phyloP scores from a whole-genome alignment of 306 rosid species.

The Fagus crenata region DNA sequence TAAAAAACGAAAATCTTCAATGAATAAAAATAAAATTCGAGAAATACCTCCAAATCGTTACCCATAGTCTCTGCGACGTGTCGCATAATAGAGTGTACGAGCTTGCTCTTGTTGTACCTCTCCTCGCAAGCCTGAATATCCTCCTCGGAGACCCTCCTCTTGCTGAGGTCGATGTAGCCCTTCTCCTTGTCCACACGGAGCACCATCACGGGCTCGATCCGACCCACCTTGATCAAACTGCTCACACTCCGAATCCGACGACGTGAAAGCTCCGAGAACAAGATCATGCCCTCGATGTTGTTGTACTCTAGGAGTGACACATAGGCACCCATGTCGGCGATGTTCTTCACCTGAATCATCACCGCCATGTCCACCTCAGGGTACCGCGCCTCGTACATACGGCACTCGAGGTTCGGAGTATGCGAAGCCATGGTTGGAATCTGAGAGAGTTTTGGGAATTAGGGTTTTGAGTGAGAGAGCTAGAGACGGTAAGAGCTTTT shows the following conservation, averaged over 20 bases:
- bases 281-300: constrained; percentile 96
- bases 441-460: too few relatives aligned
- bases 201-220: constrained; percentile 96
- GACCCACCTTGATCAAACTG: constrained; percentile 83
- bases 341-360: constrained; percentile 96
- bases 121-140: constrained; percentile 88
- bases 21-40: too few relatives aligned
- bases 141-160: constrained; percentile 91
- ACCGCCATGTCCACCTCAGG: constrained; percentile 99
- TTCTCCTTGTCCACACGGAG: constrained; percentile 92
- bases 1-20: not conserved
- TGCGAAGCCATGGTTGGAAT: constrained; percentile 42
- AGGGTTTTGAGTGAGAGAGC: too few relatives aligned
- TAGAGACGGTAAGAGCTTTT: too few relatives aligned
- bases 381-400: constrained; percentile 88
- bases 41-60: constrained; percentile 74
- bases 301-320: constrained; percentile 94
- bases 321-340: constrained; percentile 98
- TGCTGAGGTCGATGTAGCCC: constrained; percentile 95
- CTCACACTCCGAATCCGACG: constrained; percentile 95
- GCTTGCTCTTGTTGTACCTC: constrained; percentile 96
- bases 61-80: constrained; percentile 84
- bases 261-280: constrained; percentile 95
- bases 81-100: constrained; percentile 94
- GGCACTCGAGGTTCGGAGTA: constrained; percentile 73